A percentile compares a stretch with the other conserved stretches of the same genome.
Evolutionary conservation across 2,329 filamentous ascomycete genomes (phyloP).

Genomic region (Akanthomyces dipterigenus): DNA sequence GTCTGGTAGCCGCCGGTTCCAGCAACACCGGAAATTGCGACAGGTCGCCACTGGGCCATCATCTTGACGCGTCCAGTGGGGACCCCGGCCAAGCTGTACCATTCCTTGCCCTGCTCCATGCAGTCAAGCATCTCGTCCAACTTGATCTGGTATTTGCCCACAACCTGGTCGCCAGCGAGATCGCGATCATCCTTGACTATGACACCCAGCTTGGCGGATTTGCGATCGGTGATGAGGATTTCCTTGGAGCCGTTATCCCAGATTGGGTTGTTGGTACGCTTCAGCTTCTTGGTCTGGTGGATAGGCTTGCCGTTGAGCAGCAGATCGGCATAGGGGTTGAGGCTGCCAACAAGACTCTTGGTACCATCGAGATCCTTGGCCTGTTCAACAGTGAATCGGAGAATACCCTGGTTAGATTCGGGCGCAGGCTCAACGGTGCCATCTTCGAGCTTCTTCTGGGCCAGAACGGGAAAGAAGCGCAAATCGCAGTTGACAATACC

Average conservation of each 20-base stretch:
- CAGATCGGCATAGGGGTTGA: constrained; percentile 80
- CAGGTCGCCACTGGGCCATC: constrained; percentile 90
- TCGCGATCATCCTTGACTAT: constrained; percentile 96
- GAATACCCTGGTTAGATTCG: constrained; percentile 88
- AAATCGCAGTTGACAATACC: constrained; percentile 76
- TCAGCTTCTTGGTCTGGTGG: constrained; percentile 83
- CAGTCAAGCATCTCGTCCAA: constrained; percentile 87
- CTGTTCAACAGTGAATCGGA: constrained; percentile 88
- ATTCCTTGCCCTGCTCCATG: constrained; percentile 89
- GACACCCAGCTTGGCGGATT: constrained; percentile 80
- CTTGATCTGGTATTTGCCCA: constrained; percentile 93
- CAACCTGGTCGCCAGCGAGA: constrained; percentile 69
- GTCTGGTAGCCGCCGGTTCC: constrained; percentile 85
- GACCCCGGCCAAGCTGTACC: constrained; percentile 81
- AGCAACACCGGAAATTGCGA: constrained; percentile 73
- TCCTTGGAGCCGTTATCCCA: constrained; percentile 93
- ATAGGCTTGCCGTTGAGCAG: constrained; percentile 90
- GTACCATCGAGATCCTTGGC: constrained; percentile 91
- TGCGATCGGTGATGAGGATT: constrained; percentile 88
- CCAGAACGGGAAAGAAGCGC: constrained; percentile 90
- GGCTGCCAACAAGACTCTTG: constrained; percentile 83
- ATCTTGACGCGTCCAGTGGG: constrained; percentile 85
- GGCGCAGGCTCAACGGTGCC: constrained; percentile 75
- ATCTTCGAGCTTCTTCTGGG: constrained; percentile 63
- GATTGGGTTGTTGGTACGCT: constrained; percentile 95